These are phyloP conservation scores for Escallonia herrerae DNA, from an alignment of 129 eudicot genomes.

Conservation along the genomic window DNA sequence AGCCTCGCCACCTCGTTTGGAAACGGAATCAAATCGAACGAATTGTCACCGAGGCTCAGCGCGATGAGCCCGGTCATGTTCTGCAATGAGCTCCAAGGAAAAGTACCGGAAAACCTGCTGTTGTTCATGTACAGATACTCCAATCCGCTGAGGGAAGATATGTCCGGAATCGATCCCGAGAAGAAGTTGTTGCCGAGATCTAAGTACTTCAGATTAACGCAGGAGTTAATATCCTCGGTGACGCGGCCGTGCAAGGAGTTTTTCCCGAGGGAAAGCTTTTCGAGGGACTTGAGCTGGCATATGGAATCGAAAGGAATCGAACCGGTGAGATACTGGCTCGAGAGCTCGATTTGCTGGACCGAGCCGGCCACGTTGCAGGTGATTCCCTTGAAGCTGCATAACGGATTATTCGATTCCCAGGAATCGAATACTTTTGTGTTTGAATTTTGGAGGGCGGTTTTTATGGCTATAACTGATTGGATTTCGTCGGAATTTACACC, in stretches of 20 bases:
- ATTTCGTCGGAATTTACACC: slow-evolving; percentile 38
- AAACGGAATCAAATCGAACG: slow-evolving; percentile 46
- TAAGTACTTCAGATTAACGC: slow-evolving; percentile 46
- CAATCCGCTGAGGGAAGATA: slow-evolving; percentile 42
- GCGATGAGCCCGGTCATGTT: slow-evolving; percentile 41
- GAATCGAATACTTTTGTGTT: slow-evolving; percentile 47
- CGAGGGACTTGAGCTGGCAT: slow-evolving; percentile 45
- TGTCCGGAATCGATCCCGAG: slow-evolving; percentile 46
- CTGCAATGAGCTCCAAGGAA: slow-evolving; percentile 65
- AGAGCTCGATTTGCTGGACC: slow-evolving; percentile 64
- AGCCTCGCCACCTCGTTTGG: slow-evolving; percentile 43
- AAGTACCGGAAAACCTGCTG: slow-evolving; percentile 59
- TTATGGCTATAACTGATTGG: slow-evolving; percentile 32
- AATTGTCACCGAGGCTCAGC: slow-evolving; percentile 75
- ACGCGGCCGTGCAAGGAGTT: slow-evolving; percentile 43
- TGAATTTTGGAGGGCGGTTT: slow-evolving; percentile 43
- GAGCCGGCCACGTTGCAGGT: slow-evolving; percentile 32
- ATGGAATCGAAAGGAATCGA: slow-evolving; percentile 41
- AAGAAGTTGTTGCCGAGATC: slow-evolving; percentile 77
- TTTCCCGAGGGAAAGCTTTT: slow-evolving; percentile 55
- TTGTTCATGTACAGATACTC: slow-evolving; percentile 41
- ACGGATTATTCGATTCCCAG: slow-evolving; percentile 33
- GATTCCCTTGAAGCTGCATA: slow-evolving; percentile 55
- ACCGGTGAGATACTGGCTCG: slow-evolving; percentile 52
- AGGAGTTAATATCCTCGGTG: slow-evolving; percentile 30